A percentile compares a stretch with the other conserved stretches of the same genome.
Conservation (phyloP, 2,329 filamentous ascomycete species). For the Whalleya microplaca region DNA sequence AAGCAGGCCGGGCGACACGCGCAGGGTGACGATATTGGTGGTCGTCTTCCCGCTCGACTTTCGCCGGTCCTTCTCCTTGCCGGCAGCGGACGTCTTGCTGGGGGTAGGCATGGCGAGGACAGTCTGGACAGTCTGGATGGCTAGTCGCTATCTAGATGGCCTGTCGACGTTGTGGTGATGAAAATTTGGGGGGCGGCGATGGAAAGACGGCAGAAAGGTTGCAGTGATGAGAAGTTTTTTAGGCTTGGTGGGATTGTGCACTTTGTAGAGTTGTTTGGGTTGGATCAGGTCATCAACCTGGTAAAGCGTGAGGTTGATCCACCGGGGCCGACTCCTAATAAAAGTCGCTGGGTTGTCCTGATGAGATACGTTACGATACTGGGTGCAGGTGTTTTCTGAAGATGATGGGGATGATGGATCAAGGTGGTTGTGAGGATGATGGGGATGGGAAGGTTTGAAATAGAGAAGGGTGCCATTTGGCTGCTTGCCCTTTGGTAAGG, state of each 20-base stretch:
- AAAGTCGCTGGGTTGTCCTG: background rate
- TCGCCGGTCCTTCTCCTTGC: constrained; percentile 51
- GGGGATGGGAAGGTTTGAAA: constrained; percentile 25
- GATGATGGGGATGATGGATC: constrained; percentile 21
- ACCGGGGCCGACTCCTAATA: constrained; percentile 20
- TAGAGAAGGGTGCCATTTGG: constrained; percentile 18
- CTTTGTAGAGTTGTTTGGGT: constrained; percentile 21
- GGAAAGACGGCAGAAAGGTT: background rate
- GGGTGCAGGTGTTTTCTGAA: constrained; percentile 1
- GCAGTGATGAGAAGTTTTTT: constrained; percentile 13
- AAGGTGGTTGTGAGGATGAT: constrained; percentile 30
- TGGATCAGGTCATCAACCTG: constrained; percentile 27
- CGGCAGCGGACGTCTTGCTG: constrained; percentile 40
- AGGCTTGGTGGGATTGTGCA: constrained; percentile 25
- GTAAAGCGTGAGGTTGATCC: constrained; percentile 31
- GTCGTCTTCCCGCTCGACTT: constrained; percentile 43
- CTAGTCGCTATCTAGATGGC: constrained; percentile 7
- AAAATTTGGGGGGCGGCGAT: constrained; percentile 12
- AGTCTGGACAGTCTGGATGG: no score
- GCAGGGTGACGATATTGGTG: constrained; percentile 54
- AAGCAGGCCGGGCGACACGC: constrained; percentile 54
- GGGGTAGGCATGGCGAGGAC: constrained; percentile 41
- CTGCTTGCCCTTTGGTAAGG: constrained; percentile 35
- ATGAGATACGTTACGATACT: constrained; percentile 1
- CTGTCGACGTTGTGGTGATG: constrained; percentile 3